These are phyloP conservation scores for Metschnikowia amazonensis DNA, from an alignment of 805 yeast genomes.

Conservation along the genomic window DNA sequence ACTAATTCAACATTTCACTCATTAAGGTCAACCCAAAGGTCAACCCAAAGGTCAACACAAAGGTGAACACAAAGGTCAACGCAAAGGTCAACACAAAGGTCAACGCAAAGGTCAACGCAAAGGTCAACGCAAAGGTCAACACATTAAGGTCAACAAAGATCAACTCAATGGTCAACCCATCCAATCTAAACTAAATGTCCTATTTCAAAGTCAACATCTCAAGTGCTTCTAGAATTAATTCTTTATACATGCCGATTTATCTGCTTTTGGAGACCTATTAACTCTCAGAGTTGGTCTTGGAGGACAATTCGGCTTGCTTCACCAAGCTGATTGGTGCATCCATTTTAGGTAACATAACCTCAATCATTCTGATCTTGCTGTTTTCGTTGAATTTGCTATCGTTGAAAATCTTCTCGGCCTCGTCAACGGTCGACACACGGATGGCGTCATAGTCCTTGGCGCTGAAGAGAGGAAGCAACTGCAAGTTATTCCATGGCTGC, in stretches of 20 bases:
- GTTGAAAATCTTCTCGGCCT: slow-evolving; percentile 24
- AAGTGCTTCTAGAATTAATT: neutral
- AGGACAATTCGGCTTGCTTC: slow-evolving; percentile 33
- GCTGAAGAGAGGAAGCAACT: slow-evolving; percentile 30
- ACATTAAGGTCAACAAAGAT: too few relatives aligned
- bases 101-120: too few relatives aligned
- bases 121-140: too few relatives aligned
- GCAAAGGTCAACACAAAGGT: too few relatives aligned
- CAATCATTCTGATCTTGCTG: slow-evolving; percentile 33
- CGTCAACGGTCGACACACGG: slow-evolving; percentile 25
- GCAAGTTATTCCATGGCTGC: slow-evolving; percentile 37
- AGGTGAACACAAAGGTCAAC: too few relatives aligned
- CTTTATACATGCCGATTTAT: neutral
- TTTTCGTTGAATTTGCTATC: slow-evolving; percentile 28
- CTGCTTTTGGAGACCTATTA: too few relatives aligned
- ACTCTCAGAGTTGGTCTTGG: slow-evolving; percentile 23
- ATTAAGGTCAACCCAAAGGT: too few relatives aligned
- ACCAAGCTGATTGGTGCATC: slow-evolving; percentile 38
- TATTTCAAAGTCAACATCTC: too few relatives aligned
- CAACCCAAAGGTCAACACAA: too few relatives aligned
- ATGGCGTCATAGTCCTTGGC: slow-evolving; percentile 28
- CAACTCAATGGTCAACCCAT: too few relatives aligned
- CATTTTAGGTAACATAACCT: slow-evolving; percentile 34
- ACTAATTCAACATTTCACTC: too few relatives aligned
- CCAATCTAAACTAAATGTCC: too few relatives aligned